Evolutionary conservation across 2,329 filamentous ascomycete genomes (phyloP), one percentile per base, ranked within the genome.

Genomic region (Aspergillus luchuensis): DNA sequence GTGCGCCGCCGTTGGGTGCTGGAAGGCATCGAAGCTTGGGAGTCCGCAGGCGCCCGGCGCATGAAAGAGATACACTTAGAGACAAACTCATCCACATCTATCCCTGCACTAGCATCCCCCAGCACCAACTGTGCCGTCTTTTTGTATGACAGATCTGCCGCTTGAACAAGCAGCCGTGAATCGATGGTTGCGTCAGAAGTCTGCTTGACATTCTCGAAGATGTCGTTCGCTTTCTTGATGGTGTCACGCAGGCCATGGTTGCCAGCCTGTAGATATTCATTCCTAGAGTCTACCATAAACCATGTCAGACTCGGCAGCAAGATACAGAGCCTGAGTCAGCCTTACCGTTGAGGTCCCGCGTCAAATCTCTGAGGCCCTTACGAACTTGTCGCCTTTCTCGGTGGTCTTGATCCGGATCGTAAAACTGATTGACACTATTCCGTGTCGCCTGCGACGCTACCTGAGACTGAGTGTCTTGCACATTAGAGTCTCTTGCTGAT

Each of bases 21-120:
- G 57, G 63, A 72, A 10, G 65, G 72, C 19, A 74, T 77, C 43
- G 83, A 73, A 41, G 84, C 80, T 52, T 84, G 80, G 13, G 78
- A 77, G 23, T 85, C 84, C 10, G 83, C 84, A 7, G 84, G 80
- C 3, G 87, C 89, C 38, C 85, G 83, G 21, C 86, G 87, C 92
- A 98, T 97, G 73, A 91, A 98, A 3, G 85, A 86, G 61, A 96
- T 92, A 74, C 90, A 94, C 76, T 96, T 96, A 0, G 91, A 90
- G 13, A 98, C 87, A 70, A 98, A 96, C 69, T 97, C 91, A 63
- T 98, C 93, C 0, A 96, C 83, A 70, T 98, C 93, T 21, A 99
- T 80, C 7, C 92, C 91, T 54, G 89, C 87, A 2, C 87, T 86
- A 2, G 84, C 80, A 68, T 89, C 89, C 6, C 92, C 92, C 30